Evolutionary conservation across 495 filamentous ascomycete genomes (phyloP).

Genomic region (Apodospora peruviana): DNA sequence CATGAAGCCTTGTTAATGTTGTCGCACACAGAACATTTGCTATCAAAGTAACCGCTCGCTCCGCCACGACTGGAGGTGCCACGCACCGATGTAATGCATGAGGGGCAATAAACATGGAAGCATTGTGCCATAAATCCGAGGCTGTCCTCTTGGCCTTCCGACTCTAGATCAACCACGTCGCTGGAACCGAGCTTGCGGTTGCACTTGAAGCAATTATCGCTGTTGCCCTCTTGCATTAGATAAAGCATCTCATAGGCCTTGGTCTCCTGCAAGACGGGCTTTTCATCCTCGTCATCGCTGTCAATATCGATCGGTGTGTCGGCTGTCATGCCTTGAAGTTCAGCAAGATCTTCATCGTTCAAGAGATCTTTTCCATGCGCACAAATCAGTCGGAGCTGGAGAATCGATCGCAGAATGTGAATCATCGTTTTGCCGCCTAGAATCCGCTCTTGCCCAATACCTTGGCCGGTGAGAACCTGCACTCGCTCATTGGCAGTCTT

Average conservation of each 20-base stretch:
- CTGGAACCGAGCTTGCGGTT: constrained; percentile 51
- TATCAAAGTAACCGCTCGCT: constrained; percentile 12
- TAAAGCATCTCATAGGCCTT: constrained; percentile 78
- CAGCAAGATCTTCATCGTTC: constrained; percentile 70
- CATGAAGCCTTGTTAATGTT: constrained; percentile 40
- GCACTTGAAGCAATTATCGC: constrained; percentile 66
- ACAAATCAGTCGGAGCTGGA: constrained; percentile 82
- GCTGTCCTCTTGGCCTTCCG: constrained; percentile 53
- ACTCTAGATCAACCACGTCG: constrained; percentile 45
- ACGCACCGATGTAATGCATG: constrained; percentile 57
- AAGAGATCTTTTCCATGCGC: constrained; percentile 89
- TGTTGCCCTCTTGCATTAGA: constrained; percentile 71
- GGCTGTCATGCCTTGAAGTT: constrained; percentile 69
- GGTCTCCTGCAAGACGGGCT: constrained; percentile 47
- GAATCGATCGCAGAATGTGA: constrained; percentile 83
- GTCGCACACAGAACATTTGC: constrained; percentile 9
- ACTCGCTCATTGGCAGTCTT: constrained; percentile 49
- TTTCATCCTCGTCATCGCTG: constrained; percentile 59
- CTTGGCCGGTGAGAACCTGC: constrained; percentile 41
- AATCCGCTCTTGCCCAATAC: constrained; percentile 45
- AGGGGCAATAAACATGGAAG: constrained; percentile 72
- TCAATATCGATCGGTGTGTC: constrained; percentile 83
- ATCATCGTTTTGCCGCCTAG: constrained; percentile 80
- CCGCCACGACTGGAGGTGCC: constrained; percentile 20
- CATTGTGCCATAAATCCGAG: constrained; percentile 79